Base-by-base conservation (phyloP, 495 filamentous ascomycete genomes). In the Penicillium malachiteum region DNA sequence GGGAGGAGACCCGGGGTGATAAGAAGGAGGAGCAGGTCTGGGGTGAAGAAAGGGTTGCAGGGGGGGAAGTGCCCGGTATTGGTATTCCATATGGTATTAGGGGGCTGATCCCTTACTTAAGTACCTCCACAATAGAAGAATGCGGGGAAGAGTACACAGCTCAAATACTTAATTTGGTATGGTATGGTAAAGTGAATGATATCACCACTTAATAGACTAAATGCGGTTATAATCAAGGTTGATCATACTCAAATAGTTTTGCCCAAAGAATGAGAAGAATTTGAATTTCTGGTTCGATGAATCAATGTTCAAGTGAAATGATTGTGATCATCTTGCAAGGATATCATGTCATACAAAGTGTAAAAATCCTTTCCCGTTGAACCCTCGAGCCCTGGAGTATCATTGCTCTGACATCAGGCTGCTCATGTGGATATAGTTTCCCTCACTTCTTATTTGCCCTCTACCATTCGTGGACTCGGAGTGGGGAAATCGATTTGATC, bases 401-500 rank as follows among this genome's bases (percentile, higher is more conserved):
- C 21, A 2, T 26, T 26, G 21, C 21, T 26, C 21, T 26, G 21
- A 26, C 21, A n/a, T n/a, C n/a, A n/a, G n/a, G n/a, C 21, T 26
- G 1, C 21, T 26, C 21, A 26, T 2, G 21, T 26, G 21, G 21
- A 26, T 1, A 26, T 26, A 26, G 21, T 47, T 31, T 47, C 11
- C 33, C 17, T 44, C 38, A 16, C 40, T 14, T 38, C 21, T 39
- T 10, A 37, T 37, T 37, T 41, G 49, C 39, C 51, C 35, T 35
- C 16, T 37, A 38, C 10, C 18, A 58, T 53, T 37, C 8, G 12
- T 0, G 58, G n/a, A n/a, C n/a, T n/a, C n/a, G n/a, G 41, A 21
- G 8, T 56, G 7, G 73, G 73, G 48, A 71, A 73, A 26, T 76
- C 70, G 31, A 74, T 45, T 42, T 71, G 65, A n/a, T 73, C 69